Evolutionary conservation across 495 filamentous ascomycete genomes (phyloP).

Genomic region (Beverwykella pulmonaria): DNA sequence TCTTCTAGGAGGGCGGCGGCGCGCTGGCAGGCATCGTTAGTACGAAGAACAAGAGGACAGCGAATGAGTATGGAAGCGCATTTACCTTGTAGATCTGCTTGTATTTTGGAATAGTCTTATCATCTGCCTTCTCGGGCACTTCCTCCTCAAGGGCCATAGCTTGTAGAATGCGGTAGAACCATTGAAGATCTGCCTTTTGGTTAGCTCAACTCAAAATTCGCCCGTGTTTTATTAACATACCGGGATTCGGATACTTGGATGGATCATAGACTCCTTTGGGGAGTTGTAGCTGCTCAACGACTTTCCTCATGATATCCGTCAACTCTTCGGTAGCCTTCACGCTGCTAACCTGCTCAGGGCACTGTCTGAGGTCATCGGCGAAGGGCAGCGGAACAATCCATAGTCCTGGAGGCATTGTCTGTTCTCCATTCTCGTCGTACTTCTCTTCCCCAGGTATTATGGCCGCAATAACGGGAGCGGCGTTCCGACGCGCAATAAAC

Average conservation of each 20-base stretch:
- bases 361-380: constrained; percentile 83
- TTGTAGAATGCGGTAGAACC: constrained; percentile 96
- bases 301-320: constrained; percentile 75
- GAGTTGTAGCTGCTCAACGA: constrained; percentile 86
- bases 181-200: constrained; percentile 67
- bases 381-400: constrained; percentile 90
- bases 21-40: constrained; percentile 48
- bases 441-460: constrained; percentile 74
- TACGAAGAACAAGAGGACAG: neutral
- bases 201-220: neutral
- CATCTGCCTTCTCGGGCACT: constrained; percentile 74
- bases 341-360: constrained; percentile 60
- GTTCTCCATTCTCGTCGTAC: constrained; percentile 65
- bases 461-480: constrained; percentile 74
- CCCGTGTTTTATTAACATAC: constrained; percentile 41
- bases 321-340: constrained; percentile 66
- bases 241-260: constrained; percentile 85
- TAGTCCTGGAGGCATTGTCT: constrained; percentile 77
- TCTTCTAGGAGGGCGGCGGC: constrained; percentile 74
- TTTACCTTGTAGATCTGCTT: constrained; percentile 76
- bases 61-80: neutral
- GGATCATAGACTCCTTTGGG: constrained; percentile 84
- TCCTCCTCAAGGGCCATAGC: constrained; percentile 92
- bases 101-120: constrained; percentile 84
- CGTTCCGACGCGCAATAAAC: constrained; percentile 82